Conservation (phyloP, 1,284 basidiomycete genomes). For the Phlebopus sp. region DNA sequence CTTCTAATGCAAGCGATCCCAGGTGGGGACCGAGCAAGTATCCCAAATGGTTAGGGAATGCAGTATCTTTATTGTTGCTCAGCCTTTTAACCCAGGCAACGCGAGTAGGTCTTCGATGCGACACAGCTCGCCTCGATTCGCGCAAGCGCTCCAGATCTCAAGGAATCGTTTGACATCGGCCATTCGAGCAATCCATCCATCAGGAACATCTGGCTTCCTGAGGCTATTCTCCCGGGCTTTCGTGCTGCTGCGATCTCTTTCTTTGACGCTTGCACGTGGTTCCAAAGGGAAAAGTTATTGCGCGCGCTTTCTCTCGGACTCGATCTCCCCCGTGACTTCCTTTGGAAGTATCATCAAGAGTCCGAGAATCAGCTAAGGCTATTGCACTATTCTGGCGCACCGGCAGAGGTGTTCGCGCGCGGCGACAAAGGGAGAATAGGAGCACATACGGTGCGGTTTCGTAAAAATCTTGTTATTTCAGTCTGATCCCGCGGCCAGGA, state of each 20-base stretch:
- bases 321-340: conserved; percentile 14
- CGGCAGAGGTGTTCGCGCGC: conserved; percentile 17
- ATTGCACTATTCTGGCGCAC: conserved; percentile 33
- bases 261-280: conserved; percentile 15
- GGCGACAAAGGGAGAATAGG: conserved; percentile 32
- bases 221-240: conserved; percentile 33
- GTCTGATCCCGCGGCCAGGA: conserved; percentile 17
- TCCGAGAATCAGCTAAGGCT: conserved; percentile 37
- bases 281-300: conserved; percentile 26
- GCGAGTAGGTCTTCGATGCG: conserved; percentile 9
- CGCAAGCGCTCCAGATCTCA: conserved; percentile 13
- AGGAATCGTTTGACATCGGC: conserved; percentile 35
- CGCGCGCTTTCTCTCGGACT: conserved; percentile 33
- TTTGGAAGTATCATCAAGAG: conserved; percentile 25
- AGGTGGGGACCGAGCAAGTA: conserved; percentile 13
- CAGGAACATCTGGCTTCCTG: conserved; percentile 36
- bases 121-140: conserved; percentile 6
- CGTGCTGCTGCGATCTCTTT: conserved; percentile 10
- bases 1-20: neutral
- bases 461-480: neutral
- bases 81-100: neutral
- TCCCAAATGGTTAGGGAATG: conserved; percentile 6
- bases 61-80: neutral
- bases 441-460: conserved; percentile 30
- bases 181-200: conserved; percentile 20